A percentile compares a stretch with the other conserved stretches of the same genome.
Conservation (phyloP, 83 land plant species). For the Picea abies region DNA sequence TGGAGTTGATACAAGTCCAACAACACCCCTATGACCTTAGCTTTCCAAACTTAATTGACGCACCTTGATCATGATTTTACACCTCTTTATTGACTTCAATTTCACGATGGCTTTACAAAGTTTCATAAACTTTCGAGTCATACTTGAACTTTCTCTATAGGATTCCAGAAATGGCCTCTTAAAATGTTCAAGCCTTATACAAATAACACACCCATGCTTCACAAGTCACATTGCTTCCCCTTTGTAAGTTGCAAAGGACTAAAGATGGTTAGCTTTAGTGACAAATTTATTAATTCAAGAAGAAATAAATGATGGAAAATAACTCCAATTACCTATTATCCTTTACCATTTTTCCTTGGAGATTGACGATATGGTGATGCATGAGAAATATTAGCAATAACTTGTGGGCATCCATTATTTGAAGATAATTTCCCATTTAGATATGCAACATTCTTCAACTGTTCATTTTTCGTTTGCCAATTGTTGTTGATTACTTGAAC, state of each 20-base stretch:
- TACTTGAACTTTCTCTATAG: conserved; percentile 7
- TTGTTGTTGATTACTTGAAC: conserved; percentile 18
- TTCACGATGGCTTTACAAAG: no score
- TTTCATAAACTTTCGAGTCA: not conserved
- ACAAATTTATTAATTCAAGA: conserved; percentile 13
- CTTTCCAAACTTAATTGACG: no score
- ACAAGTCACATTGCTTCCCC: conserved; percentile 12
- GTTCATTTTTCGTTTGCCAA: conserved; percentile 9
- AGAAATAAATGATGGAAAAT: conserved; percentile 4
- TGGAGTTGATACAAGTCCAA: no score
- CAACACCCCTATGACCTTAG: no score
- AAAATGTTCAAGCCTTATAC: conserved; percentile 4
- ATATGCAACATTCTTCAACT: conserved; percentile 14
- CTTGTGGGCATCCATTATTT: conserved; percentile 9
- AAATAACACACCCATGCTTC: conserved; percentile 9
- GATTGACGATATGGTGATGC: conserved; percentile 16
- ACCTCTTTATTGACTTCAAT: no score
- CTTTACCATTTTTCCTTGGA: conserved; percentile 13
- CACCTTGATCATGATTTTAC: no score
- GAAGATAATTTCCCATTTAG: not conserved
- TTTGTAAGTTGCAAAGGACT: conserved; percentile 9
- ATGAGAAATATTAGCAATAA: conserved; percentile 7
- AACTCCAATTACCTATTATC: not conserved
- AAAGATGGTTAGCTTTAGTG: not conserved
- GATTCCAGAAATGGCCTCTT: conserved; percentile 17